These are phyloP conservation scores for Colletotrichum sp. DNA, from an alignment of 2,329 filamentous ascomycete species.

Conservation along the genomic window DNA sequence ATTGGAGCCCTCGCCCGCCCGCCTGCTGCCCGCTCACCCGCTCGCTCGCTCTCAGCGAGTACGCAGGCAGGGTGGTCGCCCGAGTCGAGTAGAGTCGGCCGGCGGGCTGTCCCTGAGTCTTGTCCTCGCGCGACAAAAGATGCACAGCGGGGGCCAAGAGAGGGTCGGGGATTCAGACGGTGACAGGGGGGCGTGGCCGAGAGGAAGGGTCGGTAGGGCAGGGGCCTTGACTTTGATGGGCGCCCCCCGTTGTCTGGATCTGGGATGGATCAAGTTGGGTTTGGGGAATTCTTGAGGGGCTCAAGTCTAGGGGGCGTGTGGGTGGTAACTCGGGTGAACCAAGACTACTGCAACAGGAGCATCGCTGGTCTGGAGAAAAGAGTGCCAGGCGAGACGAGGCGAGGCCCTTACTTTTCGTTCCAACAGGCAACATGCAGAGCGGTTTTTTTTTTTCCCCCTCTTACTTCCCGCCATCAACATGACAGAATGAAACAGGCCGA, in stretches of 20 bases:
- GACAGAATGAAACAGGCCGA: background rate
- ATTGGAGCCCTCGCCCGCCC: background rate
- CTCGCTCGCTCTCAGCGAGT: background rate
- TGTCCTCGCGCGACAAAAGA: background rate
- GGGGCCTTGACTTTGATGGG: conserved; percentile 4
- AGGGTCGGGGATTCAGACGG: conserved; percentile 10
- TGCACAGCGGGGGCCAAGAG: conserved; percentile 7
- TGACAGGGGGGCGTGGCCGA: background rate
- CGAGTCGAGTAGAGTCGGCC: background rate
- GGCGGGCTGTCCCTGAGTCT: background rate
- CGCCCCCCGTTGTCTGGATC: background rate
- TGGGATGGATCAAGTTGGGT: background rate
- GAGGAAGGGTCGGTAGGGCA: background rate
- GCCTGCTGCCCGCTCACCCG: background rate
- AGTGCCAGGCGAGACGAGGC: background rate
- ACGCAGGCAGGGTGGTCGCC: background rate
- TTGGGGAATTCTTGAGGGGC: conserved; percentile 7
- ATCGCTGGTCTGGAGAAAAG: background rate
- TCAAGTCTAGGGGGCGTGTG: background rate
- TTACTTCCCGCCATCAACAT: background rate
- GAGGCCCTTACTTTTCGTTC: conserved; percentile 8
- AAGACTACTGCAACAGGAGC: background rate
- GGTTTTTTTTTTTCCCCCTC: background rate
- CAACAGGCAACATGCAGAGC: background rate
- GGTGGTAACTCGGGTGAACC: background rate